These are phyloP conservation scores for Cercospora nicotianae DNA, from an alignment of 2,329 filamentous ascomycete genomes.

Conservation along the genomic window DNA sequence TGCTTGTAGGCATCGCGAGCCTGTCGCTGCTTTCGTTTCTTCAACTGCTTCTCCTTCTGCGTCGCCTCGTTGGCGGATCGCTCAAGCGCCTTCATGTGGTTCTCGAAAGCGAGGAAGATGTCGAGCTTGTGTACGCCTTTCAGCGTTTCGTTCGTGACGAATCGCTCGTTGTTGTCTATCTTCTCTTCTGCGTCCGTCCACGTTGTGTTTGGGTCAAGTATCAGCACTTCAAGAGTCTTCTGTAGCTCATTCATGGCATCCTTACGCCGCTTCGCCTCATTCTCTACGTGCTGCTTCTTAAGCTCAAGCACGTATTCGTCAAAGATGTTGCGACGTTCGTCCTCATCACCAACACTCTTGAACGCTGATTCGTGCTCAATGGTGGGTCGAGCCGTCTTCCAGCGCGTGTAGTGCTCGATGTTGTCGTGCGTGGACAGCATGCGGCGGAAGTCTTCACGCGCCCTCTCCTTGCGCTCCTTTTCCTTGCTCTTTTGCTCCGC, in stretches of 20 bases:
- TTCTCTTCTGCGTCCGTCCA: conserved; percentile 88
- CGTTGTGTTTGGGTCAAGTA: conserved; percentile 88
- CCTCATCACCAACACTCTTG: conserved; percentile 82
- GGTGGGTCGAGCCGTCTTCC: conserved; percentile 92
- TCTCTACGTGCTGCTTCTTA: conserved; percentile 75
- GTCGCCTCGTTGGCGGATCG: conserved; percentile 86
- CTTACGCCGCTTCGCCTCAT: conserved; percentile 70
- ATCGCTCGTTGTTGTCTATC: conserved; percentile 74
- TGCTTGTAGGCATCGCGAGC: conserved; percentile 77
- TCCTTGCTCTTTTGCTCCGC: conserved; percentile 91
- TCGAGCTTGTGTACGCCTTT: conserved; percentile 83
- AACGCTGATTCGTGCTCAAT: conserved; percentile 96
- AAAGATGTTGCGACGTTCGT: conserved; percentile 84
- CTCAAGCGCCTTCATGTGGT: conserved; percentile 90
- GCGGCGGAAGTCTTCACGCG: conserved; percentile 88
- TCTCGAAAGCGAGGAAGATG: conserved; percentile 88
- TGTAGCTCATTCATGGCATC: conserved; percentile 82
- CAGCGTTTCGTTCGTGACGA: conserved; percentile 82
- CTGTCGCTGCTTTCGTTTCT: conserved; percentile 78
- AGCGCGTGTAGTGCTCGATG: conserved; percentile 94
- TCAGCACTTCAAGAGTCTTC: conserved; percentile 72
- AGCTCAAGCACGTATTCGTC: conserved; percentile 88
- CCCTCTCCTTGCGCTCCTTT: conserved; percentile 87
- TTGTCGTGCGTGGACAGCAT: conserved; percentile 97
- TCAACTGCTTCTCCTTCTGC: conserved; percentile 81